Percentiles rank a stretch among this genome's conserved stretches.
Conservation (phyloP, 352 stramenopile species). For the Globisporangium polare region DNA sequence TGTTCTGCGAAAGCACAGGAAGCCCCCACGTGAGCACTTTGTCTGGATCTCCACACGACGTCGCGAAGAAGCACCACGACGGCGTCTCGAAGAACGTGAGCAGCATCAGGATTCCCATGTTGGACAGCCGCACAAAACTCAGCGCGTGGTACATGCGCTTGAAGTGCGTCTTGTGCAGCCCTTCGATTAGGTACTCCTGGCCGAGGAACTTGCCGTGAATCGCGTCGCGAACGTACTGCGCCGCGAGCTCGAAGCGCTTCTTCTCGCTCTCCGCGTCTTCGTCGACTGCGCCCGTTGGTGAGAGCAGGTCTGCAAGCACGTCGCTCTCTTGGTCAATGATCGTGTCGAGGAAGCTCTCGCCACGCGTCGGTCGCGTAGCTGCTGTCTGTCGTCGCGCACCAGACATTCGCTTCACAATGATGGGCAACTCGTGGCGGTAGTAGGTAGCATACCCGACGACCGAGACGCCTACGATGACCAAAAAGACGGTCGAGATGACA, state of each 20-base stretch:
- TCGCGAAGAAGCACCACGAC: conserved; percentile 48
- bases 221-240: conserved; percentile 43
- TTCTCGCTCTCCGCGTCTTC: conserved; percentile 11
- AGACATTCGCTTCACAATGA: conserved; percentile 8
- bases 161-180: conserved; percentile 39
- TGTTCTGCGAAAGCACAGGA: conserved; percentile 24
- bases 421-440: conserved; percentile 27
- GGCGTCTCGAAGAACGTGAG: conserved; percentile 56
- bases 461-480: conserved; percentile 18
- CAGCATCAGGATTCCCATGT: conserved; percentile 41
- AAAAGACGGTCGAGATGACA: conserved; percentile 40
- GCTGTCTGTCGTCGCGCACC: background rate
- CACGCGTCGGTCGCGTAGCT: background rate
- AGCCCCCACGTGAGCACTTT: conserved; percentile 34
- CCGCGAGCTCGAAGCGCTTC: conserved; percentile 34
- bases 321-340: conserved; percentile 5
- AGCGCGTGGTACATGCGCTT: conserved; percentile 52
- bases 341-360: conserved; percentile 10
- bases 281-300: conserved; percentile 2
- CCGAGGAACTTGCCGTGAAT: conserved; percentile 44
- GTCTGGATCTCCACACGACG: conserved; percentile 27
- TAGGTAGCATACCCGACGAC: conserved; percentile 24
- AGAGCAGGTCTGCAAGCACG: background rate
- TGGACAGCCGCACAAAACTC: conserved; percentile 32
- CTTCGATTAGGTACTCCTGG: conserved; percentile 42